Percentiles rank a stretch among this genome's conserved stretches.
Evolutionary conservation across 306 rosid genomes (phyloP).

Genomic region (Clitoria ternatea): DNA sequence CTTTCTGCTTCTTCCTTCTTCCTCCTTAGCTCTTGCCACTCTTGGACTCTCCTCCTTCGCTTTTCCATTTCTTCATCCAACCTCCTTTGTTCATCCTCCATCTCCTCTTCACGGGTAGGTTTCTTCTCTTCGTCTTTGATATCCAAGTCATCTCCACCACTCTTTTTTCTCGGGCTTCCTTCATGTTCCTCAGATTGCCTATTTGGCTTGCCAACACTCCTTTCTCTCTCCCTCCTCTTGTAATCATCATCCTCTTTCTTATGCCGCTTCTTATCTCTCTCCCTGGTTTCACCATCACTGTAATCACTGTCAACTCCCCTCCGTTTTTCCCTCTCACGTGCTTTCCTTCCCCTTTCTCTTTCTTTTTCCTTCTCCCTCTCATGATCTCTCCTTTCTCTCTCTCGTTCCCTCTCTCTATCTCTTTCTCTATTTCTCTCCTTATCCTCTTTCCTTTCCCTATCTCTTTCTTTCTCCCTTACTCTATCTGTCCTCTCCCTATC

Average conservation of each 20-base stretch:
- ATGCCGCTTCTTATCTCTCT: conserved; percentile 56
- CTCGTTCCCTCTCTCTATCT: conserved; percentile 39
- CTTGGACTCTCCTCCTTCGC: conserved; percentile 93
- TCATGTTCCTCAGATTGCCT: conserved; percentile 49
- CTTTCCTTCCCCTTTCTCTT: conserved; percentile 45
- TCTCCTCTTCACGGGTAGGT: conserved; percentile 65
- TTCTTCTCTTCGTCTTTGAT: conserved; percentile 44
- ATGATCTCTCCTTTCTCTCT: conserved; percentile 40
- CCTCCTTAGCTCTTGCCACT: conserved; percentile 89
- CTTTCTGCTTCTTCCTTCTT: conserved; percentile 75
- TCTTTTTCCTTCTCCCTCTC: conserved; percentile 47
- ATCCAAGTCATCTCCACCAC: conserved; percentile 45
- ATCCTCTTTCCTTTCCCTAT: conserved; percentile 21
- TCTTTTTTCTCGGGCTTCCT: conserved; percentile 54
- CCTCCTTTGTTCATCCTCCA: conserved; percentile 73
- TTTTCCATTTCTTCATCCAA: conserved; percentile 95
- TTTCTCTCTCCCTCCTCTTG: conserved; percentile 53
- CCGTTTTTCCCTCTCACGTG: conserved; percentile 54
- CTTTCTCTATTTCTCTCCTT: conserved; percentile 18
- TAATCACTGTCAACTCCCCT: conserved; percentile 60
- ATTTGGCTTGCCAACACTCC: conserved; percentile 41
- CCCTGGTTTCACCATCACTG: conserved; percentile 56
- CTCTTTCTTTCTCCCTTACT: conserved; percentile 29
- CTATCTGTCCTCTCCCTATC: conserved; percentile 20
- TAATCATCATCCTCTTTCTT: conserved; percentile 57